phyloP scores from a whole-genome alignment of 257 asterid genomes.

The Capsicum pubescens region DNA sequence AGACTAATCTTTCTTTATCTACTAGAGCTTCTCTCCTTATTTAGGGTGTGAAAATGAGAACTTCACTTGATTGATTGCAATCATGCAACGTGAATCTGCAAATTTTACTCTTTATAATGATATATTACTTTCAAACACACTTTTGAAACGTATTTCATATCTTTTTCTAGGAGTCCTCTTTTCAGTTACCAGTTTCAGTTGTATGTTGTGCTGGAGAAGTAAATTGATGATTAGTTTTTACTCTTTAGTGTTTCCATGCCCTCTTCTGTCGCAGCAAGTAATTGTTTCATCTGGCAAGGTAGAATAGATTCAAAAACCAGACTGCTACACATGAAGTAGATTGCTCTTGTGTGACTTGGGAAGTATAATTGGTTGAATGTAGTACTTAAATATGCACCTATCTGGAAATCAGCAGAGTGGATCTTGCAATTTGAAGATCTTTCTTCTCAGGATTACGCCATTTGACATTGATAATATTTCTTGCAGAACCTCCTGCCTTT shows the following conservation, averaged over 20 bases:
- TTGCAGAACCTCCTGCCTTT: conserved; percentile 88
- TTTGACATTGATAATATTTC: conserved; percentile 25
- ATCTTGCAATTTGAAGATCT: background rate
- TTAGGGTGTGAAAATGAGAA: background rate
- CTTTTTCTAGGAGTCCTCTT: background rate
- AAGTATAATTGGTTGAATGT: background rate
- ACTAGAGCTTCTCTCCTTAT: background rate
- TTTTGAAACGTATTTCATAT: conserved; percentile 6
- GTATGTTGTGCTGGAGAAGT: background rate
- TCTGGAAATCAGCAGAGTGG: background rate
- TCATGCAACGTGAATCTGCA: background rate
- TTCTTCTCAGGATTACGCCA: background rate
- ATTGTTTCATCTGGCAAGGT: background rate
- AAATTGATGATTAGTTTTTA: background rate
- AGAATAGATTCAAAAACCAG: background rate
- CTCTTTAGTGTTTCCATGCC: background rate
- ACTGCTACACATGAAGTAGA: conserved; percentile 1
- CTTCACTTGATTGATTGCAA: background rate
- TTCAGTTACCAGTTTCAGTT: background rate
- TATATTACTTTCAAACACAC: background rate
- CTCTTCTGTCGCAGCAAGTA: background rate
- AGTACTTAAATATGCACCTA: background rate
- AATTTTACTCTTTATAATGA: background rate
- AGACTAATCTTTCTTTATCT: background rate
- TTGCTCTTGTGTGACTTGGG: background rate